Percentiles rank a stretch among this genome's conserved stretches.
Conservation (phyloP, 208 protist genomes). For the Naegleria gruberi region DNA sequence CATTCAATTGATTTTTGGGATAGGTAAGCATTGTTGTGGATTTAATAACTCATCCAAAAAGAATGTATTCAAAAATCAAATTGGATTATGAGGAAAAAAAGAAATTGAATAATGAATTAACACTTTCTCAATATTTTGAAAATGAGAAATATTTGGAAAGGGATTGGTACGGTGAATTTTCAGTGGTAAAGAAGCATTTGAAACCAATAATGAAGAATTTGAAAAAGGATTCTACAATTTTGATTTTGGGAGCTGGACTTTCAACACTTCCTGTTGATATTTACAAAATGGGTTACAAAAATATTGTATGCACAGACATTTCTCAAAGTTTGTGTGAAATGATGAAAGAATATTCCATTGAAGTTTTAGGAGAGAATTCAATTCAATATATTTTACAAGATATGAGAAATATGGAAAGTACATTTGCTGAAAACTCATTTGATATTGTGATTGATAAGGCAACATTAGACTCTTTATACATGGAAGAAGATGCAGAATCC, state of each 20-base stretch:
- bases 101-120: not conserved
- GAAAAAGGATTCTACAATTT: not conserved
- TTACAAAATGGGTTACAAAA: not conserved
- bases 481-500: not conserved
- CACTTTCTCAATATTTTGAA: not conserved
- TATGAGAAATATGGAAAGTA: not conserved
- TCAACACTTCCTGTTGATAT: not conserved
- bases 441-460: not conserved
- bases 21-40: not conserved
- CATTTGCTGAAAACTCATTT: not conserved
- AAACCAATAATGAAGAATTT: not conserved
- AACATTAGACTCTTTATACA: not conserved
- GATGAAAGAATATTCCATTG: not conserved
- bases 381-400: not conserved
- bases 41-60: too few species aligned
- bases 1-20: not conserved
- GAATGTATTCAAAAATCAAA: not conserved
- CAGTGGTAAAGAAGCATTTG: not conserved
- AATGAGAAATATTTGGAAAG: not conserved
- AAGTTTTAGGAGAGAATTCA: not conserved
- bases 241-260: not conserved
- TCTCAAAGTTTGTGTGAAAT: not conserved
- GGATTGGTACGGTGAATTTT: not conserved
- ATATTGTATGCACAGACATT: not conserved
- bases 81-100: not conserved